Base-by-base conservation (phyloP, 2,329 filamentous ascomycete genomes). In the Magnaporthales sp. region DNA sequence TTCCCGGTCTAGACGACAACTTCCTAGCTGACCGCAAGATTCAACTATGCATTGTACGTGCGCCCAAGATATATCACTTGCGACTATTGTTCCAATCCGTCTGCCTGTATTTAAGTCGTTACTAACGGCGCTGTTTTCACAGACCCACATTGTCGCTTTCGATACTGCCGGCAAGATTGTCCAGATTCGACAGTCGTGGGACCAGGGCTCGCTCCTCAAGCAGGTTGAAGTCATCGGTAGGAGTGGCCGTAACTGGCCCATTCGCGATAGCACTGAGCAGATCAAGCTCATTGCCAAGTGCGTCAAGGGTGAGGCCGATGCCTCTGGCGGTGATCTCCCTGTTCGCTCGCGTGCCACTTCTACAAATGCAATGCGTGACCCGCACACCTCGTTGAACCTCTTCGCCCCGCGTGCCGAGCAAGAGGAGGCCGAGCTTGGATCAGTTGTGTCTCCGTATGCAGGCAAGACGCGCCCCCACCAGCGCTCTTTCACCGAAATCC, bases 171-270 rank as follows among this genome's bases (percentile, higher is more conserved):
- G 88, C 76, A 93, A 92, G 80, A 97, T 99, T 75, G 77, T 85
- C 68, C 92, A 95, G 77, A 91, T 98, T 70, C 91, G 94, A 72
- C 87, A 94, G 71, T 92, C 90, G 76, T 99, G 95, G 95, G 95
- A 99, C 76, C 95, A 99, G 78, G 93, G 89, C 68, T 90, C 92
- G 66, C 86, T 99, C 56, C 86, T 99, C 71, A 98, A 95, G 80
- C 90, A 96, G 77, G 85, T 97, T 70, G 93, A 97, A 69, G 89
- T 97, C 67, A 98, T 99, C 77, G 94, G 95, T 73, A 90, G 89
- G 75, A 89, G 90, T 66, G 92, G 91, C 67, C 91, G 90, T 76
- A 96, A 95, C 79, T 99, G 95, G 95, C 95, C 95, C 66, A 96
- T 99, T 75, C 87, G 88, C 71, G 93, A 97, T 75, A 91, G 89